These are phyloP conservation scores for Cryptosporidium sp. DNA, from an alignment of 169 alveolate genomes.

Conservation along the genomic window DNA sequence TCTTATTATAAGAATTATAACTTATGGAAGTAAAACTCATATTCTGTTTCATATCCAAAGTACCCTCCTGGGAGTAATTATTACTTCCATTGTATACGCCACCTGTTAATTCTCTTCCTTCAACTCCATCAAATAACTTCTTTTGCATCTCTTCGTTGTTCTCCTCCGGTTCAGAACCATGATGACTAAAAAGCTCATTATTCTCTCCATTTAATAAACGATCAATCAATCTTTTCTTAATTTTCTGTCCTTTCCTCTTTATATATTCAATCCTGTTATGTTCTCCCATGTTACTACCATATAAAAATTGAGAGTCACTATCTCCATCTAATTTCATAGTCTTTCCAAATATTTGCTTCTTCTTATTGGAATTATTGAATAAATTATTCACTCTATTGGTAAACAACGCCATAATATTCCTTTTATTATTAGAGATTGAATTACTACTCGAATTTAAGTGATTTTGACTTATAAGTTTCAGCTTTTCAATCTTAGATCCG, in stretches of 20 bases:
- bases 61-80: background rate
- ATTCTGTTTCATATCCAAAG: background rate
- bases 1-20: background rate
- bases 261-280: background rate
- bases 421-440: background rate
- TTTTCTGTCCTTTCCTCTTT: background rate
- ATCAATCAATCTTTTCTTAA: background rate
- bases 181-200: background rate
- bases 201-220: background rate
- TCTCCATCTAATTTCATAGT: background rate
- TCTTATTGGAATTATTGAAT: slow-evolving; percentile 8
- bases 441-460: background rate
- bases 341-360: background rate
- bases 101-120: background rate
- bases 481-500: background rate
- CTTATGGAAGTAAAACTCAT: background rate
- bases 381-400: slow-evolving; percentile 10
- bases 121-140: background rate
- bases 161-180: background rate
- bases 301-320: background rate
- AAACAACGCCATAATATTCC: slow-evolving; percentile 29
- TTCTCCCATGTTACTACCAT: background rate
- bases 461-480: background rate
- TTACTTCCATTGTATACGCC: background rate
- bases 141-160: background rate